Evolutionary conservation across 352 stramenopile species (phyloP).

Genomic region (Phytophthora sp.): DNA sequence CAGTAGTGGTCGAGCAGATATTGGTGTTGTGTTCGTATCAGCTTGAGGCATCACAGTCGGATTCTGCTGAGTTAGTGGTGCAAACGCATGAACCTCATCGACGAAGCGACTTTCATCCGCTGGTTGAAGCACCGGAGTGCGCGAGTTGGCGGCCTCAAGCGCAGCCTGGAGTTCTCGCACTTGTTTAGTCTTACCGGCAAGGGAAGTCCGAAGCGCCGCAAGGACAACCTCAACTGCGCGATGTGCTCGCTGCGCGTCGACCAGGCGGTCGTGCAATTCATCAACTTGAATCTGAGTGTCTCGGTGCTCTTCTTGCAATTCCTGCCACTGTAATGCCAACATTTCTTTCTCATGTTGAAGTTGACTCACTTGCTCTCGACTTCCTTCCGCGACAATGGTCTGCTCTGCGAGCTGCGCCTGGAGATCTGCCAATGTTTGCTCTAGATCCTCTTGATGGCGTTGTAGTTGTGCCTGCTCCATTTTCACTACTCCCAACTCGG

Average conservation of each 20-base stretch:
- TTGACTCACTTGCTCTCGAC: constrained; percentile 30
- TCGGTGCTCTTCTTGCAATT: constrained; percentile 57
- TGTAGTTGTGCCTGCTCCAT: constrained; percentile 33
- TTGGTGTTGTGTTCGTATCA: not conserved
- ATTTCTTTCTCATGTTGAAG: constrained; percentile 56
- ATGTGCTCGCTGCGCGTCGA: constrained; percentile 48
- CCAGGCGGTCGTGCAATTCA: constrained; percentile 60
- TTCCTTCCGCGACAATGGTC: constrained; percentile 20
- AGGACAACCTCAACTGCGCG: constrained; percentile 34
- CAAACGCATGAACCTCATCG: not conserved
- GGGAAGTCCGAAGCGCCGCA: constrained; percentile 24
- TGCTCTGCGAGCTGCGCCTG: constrained; percentile 38
- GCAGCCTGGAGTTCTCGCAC: constrained; percentile 38
- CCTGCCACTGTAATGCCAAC: constrained; percentile 43
- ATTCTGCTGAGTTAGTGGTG: not conserved
- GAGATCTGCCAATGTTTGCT: constrained; percentile 33
- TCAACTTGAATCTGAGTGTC: constrained; percentile 58
- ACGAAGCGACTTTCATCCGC: not conserved
- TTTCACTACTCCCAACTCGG: constrained; percentile 28
- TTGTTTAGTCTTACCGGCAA: constrained; percentile 33
- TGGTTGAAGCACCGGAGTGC: not conserved
- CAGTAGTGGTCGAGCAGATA: constrained; percentile 7
- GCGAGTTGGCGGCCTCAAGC: constrained; percentile 19
- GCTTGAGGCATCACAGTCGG: not conserved
- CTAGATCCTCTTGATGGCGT: constrained; percentile 28